Percentiles rank a stretch among this genome's conserved stretches.
Evolutionary conservation across 441 rosid genomes (phyloP).

Genomic region (Erodium texanum): DNA sequence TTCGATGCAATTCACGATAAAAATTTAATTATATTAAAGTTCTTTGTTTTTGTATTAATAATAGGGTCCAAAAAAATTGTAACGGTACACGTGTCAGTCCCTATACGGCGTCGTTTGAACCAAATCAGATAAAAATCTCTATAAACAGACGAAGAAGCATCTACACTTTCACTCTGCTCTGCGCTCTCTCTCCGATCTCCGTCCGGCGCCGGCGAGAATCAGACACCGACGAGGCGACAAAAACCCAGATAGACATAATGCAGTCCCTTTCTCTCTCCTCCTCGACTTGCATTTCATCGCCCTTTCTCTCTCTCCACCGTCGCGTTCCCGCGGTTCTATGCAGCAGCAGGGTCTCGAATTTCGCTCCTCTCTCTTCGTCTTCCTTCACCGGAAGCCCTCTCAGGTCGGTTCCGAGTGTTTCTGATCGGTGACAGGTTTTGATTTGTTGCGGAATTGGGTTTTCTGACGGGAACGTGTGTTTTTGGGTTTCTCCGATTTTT

Average conservation of each 20-base stretch:
- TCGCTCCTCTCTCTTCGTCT: slow-evolving; percentile 19
- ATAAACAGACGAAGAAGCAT: slow-evolving; percentile 1
- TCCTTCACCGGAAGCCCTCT: slow-evolving; percentile 40
- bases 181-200: neutral
- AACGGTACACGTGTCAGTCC: neutral
- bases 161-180: neutral
- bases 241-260: neutral
- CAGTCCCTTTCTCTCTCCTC: slow-evolving; percentile 26
- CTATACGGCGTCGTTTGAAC: neutral
- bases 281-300: slow-evolving; percentile 16
- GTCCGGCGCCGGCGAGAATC: neutral
- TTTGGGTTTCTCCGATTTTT: neutral
- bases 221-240: slow-evolving; percentile 1
- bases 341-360: slow-evolving; percentile 11
- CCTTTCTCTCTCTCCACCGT: slow-evolving; percentile 17
- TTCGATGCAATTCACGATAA: too few species aligned
- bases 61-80: neutral
- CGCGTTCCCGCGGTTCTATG: neutral
- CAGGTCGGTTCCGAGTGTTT: slow-evolving; percentile 24
- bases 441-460: neutral
- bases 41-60: too few species aligned
- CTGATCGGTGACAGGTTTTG: neutral
- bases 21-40: too few species aligned
- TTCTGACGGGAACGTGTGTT: neutral
- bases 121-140: neutral